These are phyloP conservation scores for Heliamphora pulchella DNA, from an alignment of 179 eudicot genomes.

Conservation along the genomic window DNA sequence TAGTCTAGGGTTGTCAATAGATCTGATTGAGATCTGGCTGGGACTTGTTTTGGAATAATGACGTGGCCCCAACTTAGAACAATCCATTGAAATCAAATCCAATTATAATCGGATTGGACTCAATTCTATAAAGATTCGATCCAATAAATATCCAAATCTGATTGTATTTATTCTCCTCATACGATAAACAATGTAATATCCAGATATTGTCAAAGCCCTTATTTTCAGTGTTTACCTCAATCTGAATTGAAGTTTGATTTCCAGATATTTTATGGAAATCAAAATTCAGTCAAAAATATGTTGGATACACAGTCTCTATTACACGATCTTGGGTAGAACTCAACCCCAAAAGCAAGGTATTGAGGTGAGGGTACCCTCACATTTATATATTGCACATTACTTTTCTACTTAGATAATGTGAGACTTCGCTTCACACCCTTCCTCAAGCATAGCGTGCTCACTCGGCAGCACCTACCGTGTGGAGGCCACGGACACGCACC, in stretches of 20 bases:
- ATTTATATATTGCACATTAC: too few relatives aligned
- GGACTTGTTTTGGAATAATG: background rate
- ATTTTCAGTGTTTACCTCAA: background rate
- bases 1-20: background rate
- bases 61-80: background rate
- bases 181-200: background rate
- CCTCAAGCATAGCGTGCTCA: too few relatives aligned
- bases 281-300: background rate
- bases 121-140: background rate
- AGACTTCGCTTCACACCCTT: too few relatives aligned
- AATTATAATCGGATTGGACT: background rate
- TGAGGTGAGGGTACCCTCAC: too few relatives aligned
- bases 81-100: conserved; percentile 1
- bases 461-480: too few relatives aligned
- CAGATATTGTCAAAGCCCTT: background rate
- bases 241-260: background rate
- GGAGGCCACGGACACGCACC: too few relatives aligned
- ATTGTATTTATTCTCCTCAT: background rate
- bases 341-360: too few relatives aligned
- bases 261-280: background rate
- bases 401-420: too few relatives aligned
- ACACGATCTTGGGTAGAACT: too few relatives aligned
- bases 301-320: background rate
- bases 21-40: background rate
- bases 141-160: background rate